Evolutionary conservation across 129 eudicot species (phyloP), one percentile per base, ranked within the genome.

Genomic region (Chrysanthemum makinoi): DNA sequence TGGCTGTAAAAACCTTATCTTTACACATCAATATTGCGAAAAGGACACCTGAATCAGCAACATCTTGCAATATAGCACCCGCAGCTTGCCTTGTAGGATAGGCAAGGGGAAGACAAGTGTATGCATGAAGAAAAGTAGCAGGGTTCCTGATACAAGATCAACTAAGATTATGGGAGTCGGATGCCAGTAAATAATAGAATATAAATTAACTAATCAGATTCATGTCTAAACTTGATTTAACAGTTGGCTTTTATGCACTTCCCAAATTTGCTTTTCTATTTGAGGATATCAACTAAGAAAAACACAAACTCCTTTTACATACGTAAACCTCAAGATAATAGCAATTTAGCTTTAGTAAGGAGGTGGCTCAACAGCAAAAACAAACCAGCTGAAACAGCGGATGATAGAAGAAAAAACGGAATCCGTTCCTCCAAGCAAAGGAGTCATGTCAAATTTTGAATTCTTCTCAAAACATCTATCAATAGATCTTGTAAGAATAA

Each of bases 351-450:
- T 39, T 39, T 30, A 28, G n/a, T 26, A 62, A 62, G 19, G 0
- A 28, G 14, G 66, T 61, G 66, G 47, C 18, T 30, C 35, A 62
- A 12, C 15, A 16, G 30, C 2, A 5, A 66, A 47, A 70, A 61
- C 88, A 77, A 56, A 94, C 99, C 93, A 86, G 75, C 96, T 88
- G 85, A 87, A 94, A 54, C 94, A 90, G 84, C 84, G 99, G 83
- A 94, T 86, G 81, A 94, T 93, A 68, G 97, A 94, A 11, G 97
- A 94, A 80, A 94, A 94, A 28, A 94, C 91, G 6, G 70, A 85
- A 66, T 94, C 99, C 52, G 99, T 94, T 73, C 99, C 99, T 57
- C 99, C 97, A 65, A 94, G 99, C 89, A 94, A 77, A 84, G 97
- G 95, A 14, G 97, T 90, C 99, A 94, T 94, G 79, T 94, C 99